phyloP scores from a whole-genome alignment of 257 asterid genomes.

The Solanum phureja region DNA sequence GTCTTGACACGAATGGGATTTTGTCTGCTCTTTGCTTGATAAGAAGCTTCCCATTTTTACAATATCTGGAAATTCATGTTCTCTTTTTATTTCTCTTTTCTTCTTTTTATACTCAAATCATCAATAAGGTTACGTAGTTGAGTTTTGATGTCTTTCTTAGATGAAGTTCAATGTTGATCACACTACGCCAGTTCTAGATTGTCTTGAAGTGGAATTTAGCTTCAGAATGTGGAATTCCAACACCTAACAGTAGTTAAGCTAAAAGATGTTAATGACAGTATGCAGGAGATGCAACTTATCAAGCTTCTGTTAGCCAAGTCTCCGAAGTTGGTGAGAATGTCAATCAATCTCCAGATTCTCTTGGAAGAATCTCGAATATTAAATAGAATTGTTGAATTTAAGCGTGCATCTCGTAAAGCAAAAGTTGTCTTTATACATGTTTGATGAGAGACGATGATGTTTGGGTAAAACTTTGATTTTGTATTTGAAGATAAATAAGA shows the following conservation, averaged over 20 bases:
- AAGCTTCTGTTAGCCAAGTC: not conserved
- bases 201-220: not conserved
- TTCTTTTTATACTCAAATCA: not conserved
- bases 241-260: not conserved
- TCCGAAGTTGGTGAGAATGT: not conserved
- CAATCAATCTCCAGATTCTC: not conserved
- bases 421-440: not conserved
- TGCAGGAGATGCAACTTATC: not conserved
- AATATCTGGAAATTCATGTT: not conserved
- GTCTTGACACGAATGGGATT: not conserved
- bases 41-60: not conserved
- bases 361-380: not conserved
- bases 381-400: not conserved
- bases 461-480: not conserved
- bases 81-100: not conserved
- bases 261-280: not conserved
- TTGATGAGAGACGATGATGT: not conserved
- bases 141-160: not conserved
- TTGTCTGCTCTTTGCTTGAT: not conserved
- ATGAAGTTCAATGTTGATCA: not conserved
- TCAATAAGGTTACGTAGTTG: not conserved
- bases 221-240: not conserved
- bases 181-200: not conserved
- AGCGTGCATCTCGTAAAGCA: not conserved
- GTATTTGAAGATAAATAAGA: not conserved